Evolutionary conservation across 805 yeast species (phyloP).

Genomic region (Candida coleopterorum): DNA sequence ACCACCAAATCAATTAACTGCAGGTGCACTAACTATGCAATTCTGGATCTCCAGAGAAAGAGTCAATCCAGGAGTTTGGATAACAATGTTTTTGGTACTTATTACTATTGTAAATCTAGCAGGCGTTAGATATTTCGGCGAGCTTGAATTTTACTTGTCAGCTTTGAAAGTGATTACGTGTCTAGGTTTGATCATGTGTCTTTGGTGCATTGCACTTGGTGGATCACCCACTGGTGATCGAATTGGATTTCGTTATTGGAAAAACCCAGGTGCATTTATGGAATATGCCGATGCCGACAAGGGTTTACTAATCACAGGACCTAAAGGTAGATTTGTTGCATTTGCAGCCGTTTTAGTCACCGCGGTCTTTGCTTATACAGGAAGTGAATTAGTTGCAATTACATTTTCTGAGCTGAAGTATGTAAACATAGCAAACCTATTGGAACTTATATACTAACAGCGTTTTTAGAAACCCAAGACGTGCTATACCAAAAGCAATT

Average conservation of each 20-base stretch:
- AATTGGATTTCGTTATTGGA: conserved; percentile 69
- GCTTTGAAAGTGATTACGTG: conserved; percentile 60
- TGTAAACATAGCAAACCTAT: conserved; percentile 49
- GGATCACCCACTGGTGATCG: conserved; percentile 76
- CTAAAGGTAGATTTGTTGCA: conserved; percentile 54
- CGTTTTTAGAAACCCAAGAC: conserved; percentile 49
- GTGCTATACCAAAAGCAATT: conserved; percentile 66
- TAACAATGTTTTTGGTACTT: conserved; percentile 42
- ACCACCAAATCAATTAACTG: conserved; percentile 62
- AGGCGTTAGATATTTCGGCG: conserved; percentile 51
- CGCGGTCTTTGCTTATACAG: conserved; percentile 67
- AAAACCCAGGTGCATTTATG: conserved; percentile 59
- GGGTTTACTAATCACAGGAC: conserved; percentile 32
- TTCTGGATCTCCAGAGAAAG: conserved; percentile 47
- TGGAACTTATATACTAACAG: conserved; percentile 14
- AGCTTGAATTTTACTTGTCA: conserved; percentile 61
- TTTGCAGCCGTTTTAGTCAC: conserved; percentile 59
- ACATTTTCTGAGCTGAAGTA: conserved; percentile 55
- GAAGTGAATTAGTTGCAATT: conserved; percentile 66
- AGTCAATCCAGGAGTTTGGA: conserved; percentile 57
- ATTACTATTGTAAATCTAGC: conserved; percentile 39
- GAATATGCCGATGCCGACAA: conserved; percentile 41
- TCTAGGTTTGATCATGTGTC: conserved; percentile 59
- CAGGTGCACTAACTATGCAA: conserved; percentile 50
- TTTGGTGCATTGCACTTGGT: conserved; percentile 66